Percentiles rank a stretch among this genome's conserved stretches.
These are phyloP conservation scores for Agrocybe pediades DNA, from an alignment of 768 basidiomycete species.

Conservation along the genomic window DNA sequence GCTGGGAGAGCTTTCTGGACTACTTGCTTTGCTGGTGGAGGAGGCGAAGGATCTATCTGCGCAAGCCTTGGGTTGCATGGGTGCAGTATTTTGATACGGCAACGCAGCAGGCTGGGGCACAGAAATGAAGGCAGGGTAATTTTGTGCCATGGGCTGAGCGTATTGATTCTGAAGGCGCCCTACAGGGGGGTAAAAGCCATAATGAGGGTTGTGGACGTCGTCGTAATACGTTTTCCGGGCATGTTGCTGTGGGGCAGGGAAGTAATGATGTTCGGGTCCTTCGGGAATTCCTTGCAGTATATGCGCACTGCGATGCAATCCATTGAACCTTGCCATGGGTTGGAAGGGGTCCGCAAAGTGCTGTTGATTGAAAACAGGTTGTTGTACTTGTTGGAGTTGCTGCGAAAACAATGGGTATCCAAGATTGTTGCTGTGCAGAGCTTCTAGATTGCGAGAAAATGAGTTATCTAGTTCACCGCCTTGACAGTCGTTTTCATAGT, in stretches of 20 bases:
- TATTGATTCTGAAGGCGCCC: slow-evolving; percentile 16
- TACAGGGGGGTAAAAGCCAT: slow-evolving; percentile 17
- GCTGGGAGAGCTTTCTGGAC: slow-evolving; percentile 21
- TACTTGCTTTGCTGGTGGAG: slow-evolving; percentile 2
- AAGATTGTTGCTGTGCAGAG: slow-evolving; percentile 32
- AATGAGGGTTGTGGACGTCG: slow-evolving; percentile 19
- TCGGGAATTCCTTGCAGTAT: slow-evolving; percentile 38
- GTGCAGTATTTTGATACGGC: slow-evolving; percentile 10
- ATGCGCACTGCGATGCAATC: slow-evolving; percentile 20
- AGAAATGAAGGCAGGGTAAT: slow-evolving; percentile 21
- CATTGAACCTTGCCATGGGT: slow-evolving; percentile 20
- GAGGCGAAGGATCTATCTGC: slow-evolving; percentile 7
- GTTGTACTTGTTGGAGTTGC: slow-evolving; percentile 24
- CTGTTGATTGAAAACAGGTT: slow-evolving; percentile 25
- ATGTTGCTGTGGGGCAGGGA: slow-evolving; percentile 31
- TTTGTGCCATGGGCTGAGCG: slow-evolving; percentile 19
- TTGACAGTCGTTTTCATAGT: slow-evolving; percentile 43
- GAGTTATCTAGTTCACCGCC: slow-evolving; percentile 35
- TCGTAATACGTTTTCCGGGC: slow-evolving; percentile 21
- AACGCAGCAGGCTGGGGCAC: slow-evolving; percentile 17
- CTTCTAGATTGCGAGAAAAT: slow-evolving; percentile 35
- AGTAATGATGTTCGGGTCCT: slow-evolving; percentile 45
- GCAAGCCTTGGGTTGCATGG: slow-evolving; percentile 5
- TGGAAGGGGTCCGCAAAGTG: slow-evolving; percentile 46
- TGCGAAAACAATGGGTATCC: slow-evolving; percentile 36